A percentile compares a stretch with the other conserved stretches of the same genome.
Conservation (phyloP, 2,329 filamentous ascomycete species). For the Arthrobotrys conoides region DNA sequence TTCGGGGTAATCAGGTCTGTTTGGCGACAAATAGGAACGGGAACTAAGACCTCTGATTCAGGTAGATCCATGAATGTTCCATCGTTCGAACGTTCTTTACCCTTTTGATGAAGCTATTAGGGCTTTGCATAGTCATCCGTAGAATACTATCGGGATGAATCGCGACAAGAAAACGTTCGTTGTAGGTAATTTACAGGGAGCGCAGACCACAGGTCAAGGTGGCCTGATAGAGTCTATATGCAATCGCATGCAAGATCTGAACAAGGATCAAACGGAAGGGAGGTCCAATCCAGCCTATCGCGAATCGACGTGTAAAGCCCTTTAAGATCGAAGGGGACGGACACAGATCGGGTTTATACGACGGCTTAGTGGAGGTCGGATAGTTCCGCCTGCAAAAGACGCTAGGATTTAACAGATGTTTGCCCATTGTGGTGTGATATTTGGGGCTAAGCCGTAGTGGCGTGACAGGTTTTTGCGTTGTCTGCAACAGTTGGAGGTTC, state of each 20-base stretch:
- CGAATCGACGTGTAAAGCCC: slow-evolving; percentile 31
- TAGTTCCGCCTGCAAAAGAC: slow-evolving; percentile 46
- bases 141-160: slow-evolving; percentile 37
- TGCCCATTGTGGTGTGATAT: slow-evolving; percentile 58
- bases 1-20: slow-evolving; percentile 20
- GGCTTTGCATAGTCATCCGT: slow-evolving; percentile 20
- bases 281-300: slow-evolving; percentile 31
- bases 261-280: slow-evolving; percentile 45
- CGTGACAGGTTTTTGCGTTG: slow-evolving; percentile 46
- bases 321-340: slow-evolving; percentile 28
- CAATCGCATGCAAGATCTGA: slow-evolving; percentile 53
- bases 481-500: slow-evolving; percentile 24
- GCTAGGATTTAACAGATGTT: slow-evolving; percentile 26
- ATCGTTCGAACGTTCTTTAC: slow-evolving; percentile 22
- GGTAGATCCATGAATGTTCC: slow-evolving; percentile 11
- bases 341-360: slow-evolving; percentile 46
- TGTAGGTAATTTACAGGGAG: slow-evolving; percentile 28
- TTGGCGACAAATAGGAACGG: slow-evolving; percentile 31
- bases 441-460: slow-evolving; percentile 38
- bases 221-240: slow-evolving; percentile 53
- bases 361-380: slow-evolving; percentile 37
- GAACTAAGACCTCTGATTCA: slow-evolving; percentile 17
- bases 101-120: slow-evolving; percentile 38
- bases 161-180: slow-evolving; percentile 28
- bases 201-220: slow-evolving; percentile 45